Conservation (phyloP, 192 early-diverging fungal species). For the Globomyces pollinis-pini region DNA sequence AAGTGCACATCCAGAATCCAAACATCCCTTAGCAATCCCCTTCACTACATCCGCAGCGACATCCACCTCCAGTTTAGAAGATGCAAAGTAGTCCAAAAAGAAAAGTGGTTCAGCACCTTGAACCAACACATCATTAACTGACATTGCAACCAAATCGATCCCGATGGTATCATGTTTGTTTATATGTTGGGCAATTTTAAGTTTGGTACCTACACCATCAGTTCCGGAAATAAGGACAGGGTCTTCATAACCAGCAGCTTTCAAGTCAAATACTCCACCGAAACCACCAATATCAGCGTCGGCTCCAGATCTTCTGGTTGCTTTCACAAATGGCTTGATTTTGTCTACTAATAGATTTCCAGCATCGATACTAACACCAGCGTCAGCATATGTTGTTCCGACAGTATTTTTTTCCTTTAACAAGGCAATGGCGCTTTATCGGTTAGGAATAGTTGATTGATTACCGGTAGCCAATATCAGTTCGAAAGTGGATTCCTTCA, state of each 20-base stretch:
- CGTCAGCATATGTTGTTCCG: constrained; percentile 86
- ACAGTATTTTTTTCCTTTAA: constrained; percentile 30
- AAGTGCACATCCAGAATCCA: constrained; percentile 82
- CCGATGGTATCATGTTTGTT: constrained; percentile 87
- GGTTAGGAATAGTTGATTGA: neutral
- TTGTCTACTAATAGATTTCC: constrained; percentile 91
- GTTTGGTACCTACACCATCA: constrained; percentile 98
- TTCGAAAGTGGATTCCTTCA: constrained; percentile 78
- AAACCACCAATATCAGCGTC: constrained; percentile 98
- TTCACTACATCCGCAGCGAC: constrained; percentile 84
- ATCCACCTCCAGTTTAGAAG: constrained; percentile 85
- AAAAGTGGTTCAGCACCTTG: constrained; percentile 98
- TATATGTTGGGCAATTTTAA: constrained; percentile 85
- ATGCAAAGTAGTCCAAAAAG: constrained; percentile 99
- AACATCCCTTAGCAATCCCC: constrained; percentile 92
- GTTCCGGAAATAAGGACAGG: constrained; percentile 96
- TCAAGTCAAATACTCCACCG: constrained; percentile 94
- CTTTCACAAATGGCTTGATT: constrained; percentile 92
- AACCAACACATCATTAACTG: constrained; percentile 96
- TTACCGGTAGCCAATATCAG: constrained; percentile 77
- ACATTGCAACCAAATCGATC: constrained; percentile 98
- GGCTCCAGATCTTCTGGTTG: constrained; percentile 85
- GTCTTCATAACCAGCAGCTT: constrained; percentile 83
- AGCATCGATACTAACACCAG: constrained; percentile 93
- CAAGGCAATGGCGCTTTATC: constrained; percentile 43